These are phyloP conservation scores for Pichia cactophila DNA, from an alignment of 1,139 yeast species.

Conservation along the genomic window DNA sequence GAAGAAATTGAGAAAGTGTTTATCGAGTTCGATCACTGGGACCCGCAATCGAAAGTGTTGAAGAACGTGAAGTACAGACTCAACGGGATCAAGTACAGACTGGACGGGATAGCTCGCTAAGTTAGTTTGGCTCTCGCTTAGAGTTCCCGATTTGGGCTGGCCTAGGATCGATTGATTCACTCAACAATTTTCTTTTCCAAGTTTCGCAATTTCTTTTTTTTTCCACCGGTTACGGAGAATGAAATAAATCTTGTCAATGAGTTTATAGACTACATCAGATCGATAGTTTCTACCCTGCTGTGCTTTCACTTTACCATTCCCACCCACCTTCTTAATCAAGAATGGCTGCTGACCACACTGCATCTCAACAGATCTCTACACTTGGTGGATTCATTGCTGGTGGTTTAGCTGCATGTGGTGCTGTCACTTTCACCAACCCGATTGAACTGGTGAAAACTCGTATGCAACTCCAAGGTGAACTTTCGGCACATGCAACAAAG, in stretches of 20 bases:
- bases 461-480: constrained; percentile 95
- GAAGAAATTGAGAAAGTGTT: constrained; percentile 55
- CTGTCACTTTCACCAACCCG: constrained; percentile 95
- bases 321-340: background rate
- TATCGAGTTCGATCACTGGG: constrained; percentile 73
- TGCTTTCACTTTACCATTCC: background rate
- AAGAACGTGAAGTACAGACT: constrained; percentile 80
- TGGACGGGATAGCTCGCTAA: constrained; percentile 4
- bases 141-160: background rate
- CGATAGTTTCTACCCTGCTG: too few species aligned
- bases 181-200: background rate
- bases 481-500: constrained; percentile 47
- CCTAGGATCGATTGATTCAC: background rate
- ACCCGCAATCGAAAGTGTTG: constrained; percentile 70
- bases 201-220: background rate
- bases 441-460: constrained; percentile 89
- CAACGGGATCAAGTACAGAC: constrained; percentile 55
- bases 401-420: constrained; percentile 94
- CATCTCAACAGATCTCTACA: constrained; percentile 47
- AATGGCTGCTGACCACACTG: constrained; percentile 19
- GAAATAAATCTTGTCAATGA: too few species aligned
- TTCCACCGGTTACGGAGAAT: background rate
- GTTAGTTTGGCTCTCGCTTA: too few species aligned
- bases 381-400: constrained; percentile 88
- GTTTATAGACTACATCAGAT: too few species aligned